These are phyloP conservation scores for Bruguiera gymnorhiza DNA, from an alignment of 345 rosid genomes.

Conservation along the genomic window DNA sequence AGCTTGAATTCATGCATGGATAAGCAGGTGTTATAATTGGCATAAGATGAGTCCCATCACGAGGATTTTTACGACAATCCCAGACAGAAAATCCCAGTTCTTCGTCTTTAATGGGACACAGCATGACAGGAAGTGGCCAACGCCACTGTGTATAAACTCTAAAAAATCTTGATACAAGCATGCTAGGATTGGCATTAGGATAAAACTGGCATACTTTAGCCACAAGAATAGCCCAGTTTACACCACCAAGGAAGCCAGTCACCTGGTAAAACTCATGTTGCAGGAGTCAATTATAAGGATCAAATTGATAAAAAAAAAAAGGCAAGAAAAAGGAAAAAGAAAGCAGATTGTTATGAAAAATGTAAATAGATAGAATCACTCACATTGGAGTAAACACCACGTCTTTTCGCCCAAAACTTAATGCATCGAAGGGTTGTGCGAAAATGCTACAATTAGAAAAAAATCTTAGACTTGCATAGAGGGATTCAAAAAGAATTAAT, in stretches of 20 bases:
- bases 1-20: slow-evolving; percentile 82
- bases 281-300: not conserved
- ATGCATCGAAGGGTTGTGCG: slow-evolving; percentile 58
- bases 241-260: slow-evolving; percentile 77
- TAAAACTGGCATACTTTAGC: slow-evolving; percentile 76
- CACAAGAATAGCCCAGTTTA: slow-evolving; percentile 72
- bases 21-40: slow-evolving; percentile 82
- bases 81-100: slow-evolving; percentile 63
- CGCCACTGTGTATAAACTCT: slow-evolving; percentile 70
- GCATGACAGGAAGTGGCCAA: slow-evolving; percentile 87
- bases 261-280: slow-evolving; percentile 31
- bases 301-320: slow-evolving; percentile 1
- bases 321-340: not conserved
- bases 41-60: slow-evolving; percentile 64
- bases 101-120: slow-evolving; percentile 64
- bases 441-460: slow-evolving; percentile 44
- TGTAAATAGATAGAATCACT: slow-evolving; percentile 16
- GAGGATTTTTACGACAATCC: slow-evolving; percentile 68
- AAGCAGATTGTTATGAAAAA: not conserved
- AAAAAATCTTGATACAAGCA: slow-evolving; percentile 67
- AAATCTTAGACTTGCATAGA: too few relatives aligned
- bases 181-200: slow-evolving; percentile 72
- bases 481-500: too few relatives aligned
- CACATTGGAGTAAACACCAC: slow-evolving; percentile 76
- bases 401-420: slow-evolving; percentile 72